phyloP scores from a whole-genome alignment of 495 filamentous ascomycete genomes.

The Cenococcum geophilum region DNA sequence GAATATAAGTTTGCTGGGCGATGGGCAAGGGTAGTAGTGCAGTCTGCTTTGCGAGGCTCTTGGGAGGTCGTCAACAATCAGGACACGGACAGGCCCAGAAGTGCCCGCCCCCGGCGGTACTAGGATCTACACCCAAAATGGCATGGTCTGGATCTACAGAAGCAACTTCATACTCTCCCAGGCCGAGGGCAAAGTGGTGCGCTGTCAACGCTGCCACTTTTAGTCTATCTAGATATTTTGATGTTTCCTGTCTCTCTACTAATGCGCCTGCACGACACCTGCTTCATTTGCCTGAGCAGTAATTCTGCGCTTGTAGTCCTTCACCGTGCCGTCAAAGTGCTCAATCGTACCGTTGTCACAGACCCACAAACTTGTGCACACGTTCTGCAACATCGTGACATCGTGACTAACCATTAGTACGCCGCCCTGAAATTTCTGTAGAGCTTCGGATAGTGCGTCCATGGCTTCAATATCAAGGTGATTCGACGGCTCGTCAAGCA shows the following conservation, averaged over 20 bases:
- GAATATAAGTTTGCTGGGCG: neutral
- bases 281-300: conserved; percentile 78
- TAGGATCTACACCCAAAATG: neutral
- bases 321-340: conserved; percentile 91
- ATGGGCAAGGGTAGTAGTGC: neutral
- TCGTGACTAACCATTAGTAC: conserved; percentile 99
- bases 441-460: conserved; percentile 83
- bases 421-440: conserved; percentile 83
- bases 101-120: neutral
- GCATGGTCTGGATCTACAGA: neutral
- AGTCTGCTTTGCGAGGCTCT: neutral
- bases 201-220: neutral
- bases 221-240: neutral
- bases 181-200: neutral
- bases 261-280: conserved; percentile 63
- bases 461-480: conserved; percentile 99
- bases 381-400: conserved; percentile 95
- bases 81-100: no score
- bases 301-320: conserved; percentile 97
- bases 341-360: conserved; percentile 94
- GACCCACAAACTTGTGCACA: conserved; percentile 92
- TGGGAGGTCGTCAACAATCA: conserved; percentile 4
- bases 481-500: conserved; percentile 97
- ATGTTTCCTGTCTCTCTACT: conserved; percentile 5
- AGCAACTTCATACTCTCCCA: neutral